Evolutionary conservation across 78 protist species (phyloP).

Genomic region (Chrysochromulina parva): DNA sequence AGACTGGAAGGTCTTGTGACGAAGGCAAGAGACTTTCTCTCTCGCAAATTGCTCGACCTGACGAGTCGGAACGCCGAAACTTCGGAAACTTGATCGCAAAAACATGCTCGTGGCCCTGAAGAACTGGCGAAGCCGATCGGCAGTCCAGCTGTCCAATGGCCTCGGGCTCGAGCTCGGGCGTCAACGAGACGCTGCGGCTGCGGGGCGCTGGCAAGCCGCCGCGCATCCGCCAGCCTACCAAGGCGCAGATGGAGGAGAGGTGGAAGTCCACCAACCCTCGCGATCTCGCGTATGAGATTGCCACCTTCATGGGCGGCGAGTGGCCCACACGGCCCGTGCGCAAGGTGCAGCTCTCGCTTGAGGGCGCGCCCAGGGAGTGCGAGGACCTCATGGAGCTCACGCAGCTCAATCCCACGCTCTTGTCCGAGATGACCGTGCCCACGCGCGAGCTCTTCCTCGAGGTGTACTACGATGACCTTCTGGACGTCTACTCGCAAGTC

Average conservation of each 20-base stretch:
- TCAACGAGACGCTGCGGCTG: too few relatives aligned
- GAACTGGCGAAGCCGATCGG: too few relatives aligned
- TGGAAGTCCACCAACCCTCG: background rate
- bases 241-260: background rate
- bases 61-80: too few relatives aligned
- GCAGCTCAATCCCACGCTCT: background rate
- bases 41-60: too few relatives aligned
- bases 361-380: background rate
- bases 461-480: background rate
- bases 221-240: too few relatives aligned
- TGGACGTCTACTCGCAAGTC: conserved; percentile 13
- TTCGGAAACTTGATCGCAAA: too few relatives aligned
- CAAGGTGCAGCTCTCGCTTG: background rate
- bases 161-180: too few relatives aligned
- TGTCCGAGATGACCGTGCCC: background rate
- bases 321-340: conserved; percentile 11
- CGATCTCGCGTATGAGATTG: background rate
- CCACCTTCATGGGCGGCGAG: background rate
- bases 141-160: too few relatives aligned
- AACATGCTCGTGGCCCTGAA: too few relatives aligned
- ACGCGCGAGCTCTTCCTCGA: conserved; percentile 3
- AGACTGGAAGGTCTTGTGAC: too few relatives aligned
- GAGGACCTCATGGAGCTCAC: background rate
- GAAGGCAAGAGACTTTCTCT: too few relatives aligned
- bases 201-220: too few relatives aligned